A percentile compares a stretch with the other conserved stretches of the same genome.
phyloP scores from a whole-genome alignment of 148 eudicot genomes.

The Fallopia convolvulus region DNA sequence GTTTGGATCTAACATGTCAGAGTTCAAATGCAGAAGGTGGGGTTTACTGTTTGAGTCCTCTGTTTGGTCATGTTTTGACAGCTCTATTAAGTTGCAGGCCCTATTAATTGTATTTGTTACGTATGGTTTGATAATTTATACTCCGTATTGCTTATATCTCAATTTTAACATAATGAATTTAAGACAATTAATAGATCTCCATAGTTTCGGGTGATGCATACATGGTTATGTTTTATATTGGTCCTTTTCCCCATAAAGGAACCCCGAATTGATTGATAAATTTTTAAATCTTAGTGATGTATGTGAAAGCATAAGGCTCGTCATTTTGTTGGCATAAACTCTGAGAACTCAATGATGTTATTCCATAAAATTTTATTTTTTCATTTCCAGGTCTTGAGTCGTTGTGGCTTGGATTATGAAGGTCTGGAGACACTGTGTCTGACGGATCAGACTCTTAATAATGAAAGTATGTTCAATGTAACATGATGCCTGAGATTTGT shows the following conservation, averaged over 20 bases:
- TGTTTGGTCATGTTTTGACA: background rate
- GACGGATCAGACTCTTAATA: conserved; percentile 62
- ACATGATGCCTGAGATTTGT: background rate
- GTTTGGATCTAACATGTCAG: background rate
- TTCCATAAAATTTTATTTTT: conserved; percentile 5
- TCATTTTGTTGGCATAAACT: background rate
- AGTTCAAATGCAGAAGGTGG: background rate
- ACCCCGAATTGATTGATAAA: background rate
- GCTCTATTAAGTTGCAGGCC: background rate
- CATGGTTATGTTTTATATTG: background rate
- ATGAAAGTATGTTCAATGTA: conserved; percentile 51
- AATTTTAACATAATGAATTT: background rate
- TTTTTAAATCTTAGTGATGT: background rate
- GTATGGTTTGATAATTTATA: background rate
- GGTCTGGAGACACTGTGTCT: conserved; percentile 65
- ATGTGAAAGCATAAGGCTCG: background rate
- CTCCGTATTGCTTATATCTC: background rate
- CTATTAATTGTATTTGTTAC: background rate
- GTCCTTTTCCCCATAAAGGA: too few relatives aligned
- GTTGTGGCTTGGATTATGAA: conserved; percentile 65
- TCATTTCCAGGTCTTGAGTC: conserved; percentile 54
- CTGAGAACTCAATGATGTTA: background rate
- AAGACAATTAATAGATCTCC: background rate
- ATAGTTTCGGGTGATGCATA: background rate
- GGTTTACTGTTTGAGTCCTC: background rate